Percentiles rank a stretch among this genome's conserved stretches.
Conservation (phyloP, 2,329 filamentous ascomycete genomes). For the Colletotrichum costaricense region DNA sequence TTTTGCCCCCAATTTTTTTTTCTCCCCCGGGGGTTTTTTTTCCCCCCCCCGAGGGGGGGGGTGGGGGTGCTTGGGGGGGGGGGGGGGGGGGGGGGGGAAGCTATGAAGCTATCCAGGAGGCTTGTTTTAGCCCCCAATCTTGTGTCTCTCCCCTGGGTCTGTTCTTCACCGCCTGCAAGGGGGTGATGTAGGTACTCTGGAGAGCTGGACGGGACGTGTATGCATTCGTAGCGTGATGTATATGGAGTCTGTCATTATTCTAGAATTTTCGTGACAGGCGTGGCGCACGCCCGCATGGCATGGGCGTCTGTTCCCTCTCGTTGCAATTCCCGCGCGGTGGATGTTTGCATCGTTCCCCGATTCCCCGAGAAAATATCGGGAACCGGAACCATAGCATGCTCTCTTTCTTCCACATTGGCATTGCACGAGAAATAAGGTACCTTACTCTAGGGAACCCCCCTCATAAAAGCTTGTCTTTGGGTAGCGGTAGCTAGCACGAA, state of each 20-base stretch:
- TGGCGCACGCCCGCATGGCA: neutral
- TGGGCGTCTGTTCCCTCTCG: too few species aligned
- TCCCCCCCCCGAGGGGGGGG: too few species aligned
- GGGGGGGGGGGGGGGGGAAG: neutral
- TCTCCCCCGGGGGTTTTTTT: too few species aligned
- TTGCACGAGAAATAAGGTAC: neutral
- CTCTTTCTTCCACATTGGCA: too few species aligned
- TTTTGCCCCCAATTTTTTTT: too few species aligned
- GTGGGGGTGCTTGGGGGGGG: too few species aligned
- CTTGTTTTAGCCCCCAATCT: neutral
- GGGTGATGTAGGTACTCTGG: too few species aligned
- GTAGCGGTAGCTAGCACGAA: too few species aligned
- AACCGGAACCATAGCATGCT: neutral
- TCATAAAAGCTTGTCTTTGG: neutral
- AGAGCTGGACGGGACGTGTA: neutral
- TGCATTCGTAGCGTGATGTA: neutral
- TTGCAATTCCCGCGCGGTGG: neutral
- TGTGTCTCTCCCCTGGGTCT: neutral
- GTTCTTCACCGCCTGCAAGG: neutral
- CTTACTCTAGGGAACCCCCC: neutral
- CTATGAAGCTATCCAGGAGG: neutral
- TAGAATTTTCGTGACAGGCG: constrained; percentile 18
- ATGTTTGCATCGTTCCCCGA: neutral
- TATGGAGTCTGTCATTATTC: constrained; percentile 1
- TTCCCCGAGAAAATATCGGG: neutral